A percentile compares a stretch with the other conserved stretches of the same genome.
Conservation (phyloP, 768 basidiomycete genomes). For the Pisolithus albus region DNA sequence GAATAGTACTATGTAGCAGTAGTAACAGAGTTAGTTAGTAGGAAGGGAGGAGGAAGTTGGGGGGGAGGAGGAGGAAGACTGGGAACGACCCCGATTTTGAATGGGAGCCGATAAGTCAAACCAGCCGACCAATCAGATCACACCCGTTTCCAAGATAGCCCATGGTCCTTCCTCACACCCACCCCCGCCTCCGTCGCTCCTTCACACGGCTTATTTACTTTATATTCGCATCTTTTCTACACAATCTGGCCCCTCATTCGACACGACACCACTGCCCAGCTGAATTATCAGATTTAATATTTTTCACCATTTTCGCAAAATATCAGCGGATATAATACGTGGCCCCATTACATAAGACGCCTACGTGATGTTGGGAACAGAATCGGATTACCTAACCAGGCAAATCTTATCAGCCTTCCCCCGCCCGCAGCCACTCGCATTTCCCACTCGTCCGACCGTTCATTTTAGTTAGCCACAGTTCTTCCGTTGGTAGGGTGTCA, state of each 20-base stretch:
- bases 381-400: neutral
- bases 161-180: neutral
- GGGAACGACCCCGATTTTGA: constrained; percentile 22
- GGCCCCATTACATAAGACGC: neutral
- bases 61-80: constrained; percentile 22
- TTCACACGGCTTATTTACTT: too few relatives aligned
- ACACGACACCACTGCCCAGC: neutral
- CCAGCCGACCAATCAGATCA: constrained; percentile 33
- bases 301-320: neutral
- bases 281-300: too few relatives aligned
- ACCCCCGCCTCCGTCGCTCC: neutral
- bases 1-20: too few relatives aligned
- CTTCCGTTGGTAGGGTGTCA: too few relatives aligned
- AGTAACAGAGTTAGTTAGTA: too few relatives aligned
- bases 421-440: neutral
- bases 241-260: neutral
- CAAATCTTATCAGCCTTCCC: neutral
- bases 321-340: neutral
- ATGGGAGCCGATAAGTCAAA: constrained; percentile 34
- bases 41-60: constrained; percentile 1
- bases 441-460: neutral
- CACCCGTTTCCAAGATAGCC: constrained; percentile 18
- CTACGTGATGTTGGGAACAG: neutral
- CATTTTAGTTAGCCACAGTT: too few relatives aligned
- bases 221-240: neutral